Percentiles rank a stretch among this genome's conserved stretches.
Conservation (phyloP, 805 yeast species). For the Candida odintsovae region DNA sequence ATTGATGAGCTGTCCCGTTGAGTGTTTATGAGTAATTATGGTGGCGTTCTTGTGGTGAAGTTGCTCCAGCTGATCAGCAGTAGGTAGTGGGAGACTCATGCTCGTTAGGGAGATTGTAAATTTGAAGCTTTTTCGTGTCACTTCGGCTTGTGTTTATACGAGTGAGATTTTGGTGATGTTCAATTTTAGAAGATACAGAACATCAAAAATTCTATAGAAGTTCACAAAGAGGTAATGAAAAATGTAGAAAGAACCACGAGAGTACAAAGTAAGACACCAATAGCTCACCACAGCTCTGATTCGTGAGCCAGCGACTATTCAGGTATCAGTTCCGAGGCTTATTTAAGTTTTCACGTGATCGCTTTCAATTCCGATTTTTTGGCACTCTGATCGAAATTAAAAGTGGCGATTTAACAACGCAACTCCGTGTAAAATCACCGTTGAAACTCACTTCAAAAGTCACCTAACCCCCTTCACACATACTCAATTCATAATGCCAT, state of each 20-base stretch:
- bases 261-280: too few relatives aligned
- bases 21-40: neutral
- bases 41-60: neutral
- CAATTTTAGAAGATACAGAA: neutral
- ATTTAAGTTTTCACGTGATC: neutral
- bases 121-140: neutral
- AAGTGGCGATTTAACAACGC: neutral
- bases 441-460: neutral
- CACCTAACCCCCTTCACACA: neutral
- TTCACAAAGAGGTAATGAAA: too few relatives aligned
- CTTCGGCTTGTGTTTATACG: neutral
- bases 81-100: neutral
- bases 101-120: neutral
- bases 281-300: too few relatives aligned
- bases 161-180: neutral
- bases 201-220: neutral
- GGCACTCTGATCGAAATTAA: too few relatives aligned
- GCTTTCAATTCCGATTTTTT: too few relatives aligned
- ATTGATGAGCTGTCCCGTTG: neutral
- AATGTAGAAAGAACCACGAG: too few relatives aligned
- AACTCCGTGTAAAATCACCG: neutral
- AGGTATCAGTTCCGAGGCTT: too few relatives aligned
- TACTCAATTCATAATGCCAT: conserved; percentile 26
- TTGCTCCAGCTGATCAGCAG: neutral
- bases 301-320: too few relatives aligned